Conservation (phyloP, 352 stramenopile species). For the Globisporangium okanoganense region DNA sequence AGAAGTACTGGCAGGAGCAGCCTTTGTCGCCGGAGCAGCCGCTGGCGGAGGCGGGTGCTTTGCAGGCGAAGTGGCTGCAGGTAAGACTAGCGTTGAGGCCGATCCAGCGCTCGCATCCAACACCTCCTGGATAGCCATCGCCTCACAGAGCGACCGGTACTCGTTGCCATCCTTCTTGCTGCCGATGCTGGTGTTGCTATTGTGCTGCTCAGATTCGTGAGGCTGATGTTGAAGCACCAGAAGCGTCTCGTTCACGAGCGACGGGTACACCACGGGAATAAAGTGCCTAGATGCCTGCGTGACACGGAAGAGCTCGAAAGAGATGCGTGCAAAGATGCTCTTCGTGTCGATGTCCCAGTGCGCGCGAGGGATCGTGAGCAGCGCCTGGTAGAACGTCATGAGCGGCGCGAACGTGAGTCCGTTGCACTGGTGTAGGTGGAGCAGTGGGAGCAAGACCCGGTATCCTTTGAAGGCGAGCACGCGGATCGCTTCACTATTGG, state of each 20-base stretch:
- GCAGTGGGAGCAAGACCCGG: constrained; percentile 52
- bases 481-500: constrained; percentile 46
- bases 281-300: constrained; percentile 21
- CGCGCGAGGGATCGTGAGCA: constrained; percentile 18
- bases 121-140: constrained; percentile 1
- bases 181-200: not conserved
- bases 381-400: constrained; percentile 47
- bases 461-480: constrained; percentile 68
- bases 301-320: constrained; percentile 62
- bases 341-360: constrained; percentile 49
- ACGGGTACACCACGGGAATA: constrained; percentile 16
- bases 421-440: constrained; percentile 45
- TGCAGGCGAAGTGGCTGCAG: not conserved
- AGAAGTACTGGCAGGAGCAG: not conserved
- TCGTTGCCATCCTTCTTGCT: constrained; percentile 7
- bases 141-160: constrained; percentile 8
- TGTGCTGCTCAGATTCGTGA: not conserved
- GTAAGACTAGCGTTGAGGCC: not conserved
- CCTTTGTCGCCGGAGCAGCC: not conserved
- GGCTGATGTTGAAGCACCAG: not conserved
- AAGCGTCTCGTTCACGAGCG: constrained; percentile 13
- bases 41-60: not conserved
- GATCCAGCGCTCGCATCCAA: not conserved
- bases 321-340: constrained; percentile 44
- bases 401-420: constrained; percentile 46